Percentiles rank a stretch among this genome's conserved stretches.
Conservation (phyloP, 768 basidiomycete genomes). For the Suillus lakei region DNA sequence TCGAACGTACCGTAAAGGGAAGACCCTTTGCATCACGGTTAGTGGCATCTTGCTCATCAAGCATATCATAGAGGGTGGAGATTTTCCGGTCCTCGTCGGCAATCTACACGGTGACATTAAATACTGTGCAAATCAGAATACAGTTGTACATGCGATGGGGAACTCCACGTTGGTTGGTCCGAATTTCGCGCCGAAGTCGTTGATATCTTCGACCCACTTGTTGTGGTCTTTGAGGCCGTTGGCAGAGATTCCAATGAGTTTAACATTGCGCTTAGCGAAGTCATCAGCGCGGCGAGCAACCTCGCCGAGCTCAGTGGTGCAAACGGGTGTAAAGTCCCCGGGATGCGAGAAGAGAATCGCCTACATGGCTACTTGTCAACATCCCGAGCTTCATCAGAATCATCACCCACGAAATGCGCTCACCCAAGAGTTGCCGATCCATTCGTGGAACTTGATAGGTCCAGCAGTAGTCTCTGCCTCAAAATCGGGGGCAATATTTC, state of each 20-base stretch:
- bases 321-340: slow-evolving; percentile 90
- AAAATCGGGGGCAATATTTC: slow-evolving; percentile 90
- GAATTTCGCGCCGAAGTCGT: slow-evolving; percentile 71
- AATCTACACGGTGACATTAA: slow-evolving; percentile 55
- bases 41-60: slow-evolving; percentile 93
- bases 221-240: slow-evolving; percentile 86
- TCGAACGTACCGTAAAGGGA: slow-evolving; percentile 78
- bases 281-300: slow-evolving; percentile 87
- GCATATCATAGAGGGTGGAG: slow-evolving; percentile 91
- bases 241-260: slow-evolving; percentile 92
- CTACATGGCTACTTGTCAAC: slow-evolving; percentile 41
- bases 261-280: slow-evolving; percentile 87
- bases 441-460: slow-evolving; percentile 90
- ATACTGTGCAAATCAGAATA: slow-evolving; percentile 1
- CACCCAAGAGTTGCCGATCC: slow-evolving; percentile 89
- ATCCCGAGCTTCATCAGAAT: not conserved
- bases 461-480: slow-evolving; percentile 89
- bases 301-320: slow-evolving; percentile 97
- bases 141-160: slow-evolving; percentile 74
- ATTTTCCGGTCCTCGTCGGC: slow-evolving; percentile 89
- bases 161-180: slow-evolving; percentile 81
- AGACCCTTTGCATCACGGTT: slow-evolving; percentile 86
- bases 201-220: slow-evolving; percentile 89
- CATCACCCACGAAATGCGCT: slow-evolving; percentile 23
- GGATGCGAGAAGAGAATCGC: slow-evolving; percentile 94